These are phyloP conservation scores for Suillus placidus DNA, from an alignment of 768 basidiomycete species.

Conservation along the genomic window DNA sequence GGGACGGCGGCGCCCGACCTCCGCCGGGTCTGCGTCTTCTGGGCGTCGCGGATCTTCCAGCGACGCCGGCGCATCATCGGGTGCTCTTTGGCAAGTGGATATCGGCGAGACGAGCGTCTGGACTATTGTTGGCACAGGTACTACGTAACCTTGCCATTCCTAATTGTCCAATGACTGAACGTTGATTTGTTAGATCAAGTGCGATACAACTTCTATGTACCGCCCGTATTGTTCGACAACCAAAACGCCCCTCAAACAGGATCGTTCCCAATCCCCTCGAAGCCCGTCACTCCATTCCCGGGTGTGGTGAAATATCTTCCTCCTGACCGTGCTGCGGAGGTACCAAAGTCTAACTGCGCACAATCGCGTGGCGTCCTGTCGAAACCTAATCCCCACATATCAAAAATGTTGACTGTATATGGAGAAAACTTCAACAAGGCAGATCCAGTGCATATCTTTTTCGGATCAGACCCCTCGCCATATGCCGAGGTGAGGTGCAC, in stretches of 20 bases:
- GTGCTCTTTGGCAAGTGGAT: constrained; percentile 86
- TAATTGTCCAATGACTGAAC: constrained; percentile 16
- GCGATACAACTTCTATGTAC: constrained; percentile 92
- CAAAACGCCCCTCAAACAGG: constrained; percentile 70
- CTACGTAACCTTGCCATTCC: constrained; percentile 24
- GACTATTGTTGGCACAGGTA: constrained; percentile 93
- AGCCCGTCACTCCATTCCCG: constrained; percentile 85
- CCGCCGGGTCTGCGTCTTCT: constrained; percentile 72
- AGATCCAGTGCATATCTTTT: constrained; percentile 82
- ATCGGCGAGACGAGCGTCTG: constrained; percentile 93
- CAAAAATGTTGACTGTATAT: constrained; percentile 83
- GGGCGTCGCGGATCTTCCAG: constrained; percentile 66
- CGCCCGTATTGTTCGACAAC: constrained; percentile 80
- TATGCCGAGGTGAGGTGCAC: constrained; percentile 86
- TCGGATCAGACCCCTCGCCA: constrained; percentile 85
- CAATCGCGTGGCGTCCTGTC: constrained; percentile 68
- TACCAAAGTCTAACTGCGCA: constrained; percentile 71
- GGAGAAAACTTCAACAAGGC: constrained; percentile 88
- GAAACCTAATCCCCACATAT: constrained; percentile 77
- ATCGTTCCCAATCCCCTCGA: constrained; percentile 78
- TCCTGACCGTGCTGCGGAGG: constrained; percentile 84
- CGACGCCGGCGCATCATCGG: constrained; percentile 72
- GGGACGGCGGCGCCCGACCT: constrained; percentile 72
- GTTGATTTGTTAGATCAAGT: constrained; percentile 65
- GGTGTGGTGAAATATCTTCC: constrained; percentile 89